Percentiles rank a stretch among this genome's conserved stretches.
Evolutionary conservation across 345 rosid genomes (phyloP).

Genomic region (Luvunga scandens): DNA sequence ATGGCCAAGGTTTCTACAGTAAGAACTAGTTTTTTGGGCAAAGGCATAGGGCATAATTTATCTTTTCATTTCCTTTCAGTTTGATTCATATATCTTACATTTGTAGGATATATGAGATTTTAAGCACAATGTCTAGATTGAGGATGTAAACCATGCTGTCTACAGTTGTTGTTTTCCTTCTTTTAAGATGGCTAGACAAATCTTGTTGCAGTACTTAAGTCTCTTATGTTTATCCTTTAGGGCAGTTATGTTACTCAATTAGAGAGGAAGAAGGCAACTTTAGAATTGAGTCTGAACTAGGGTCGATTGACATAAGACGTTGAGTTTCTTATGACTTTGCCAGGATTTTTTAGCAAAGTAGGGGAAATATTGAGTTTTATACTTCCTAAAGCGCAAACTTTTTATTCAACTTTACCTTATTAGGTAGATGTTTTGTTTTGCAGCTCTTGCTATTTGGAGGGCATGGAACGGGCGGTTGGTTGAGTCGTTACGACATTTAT

Average conservation of each 20-base stretch:
- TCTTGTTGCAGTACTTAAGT: neutral
- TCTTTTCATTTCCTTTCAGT: neutral
- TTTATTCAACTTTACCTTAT: neutral
- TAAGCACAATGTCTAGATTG: neutral
- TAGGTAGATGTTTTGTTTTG: slow-evolving; percentile 15
- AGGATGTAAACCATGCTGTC: neutral
- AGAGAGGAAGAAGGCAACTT: neutral
- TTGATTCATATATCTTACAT: neutral
- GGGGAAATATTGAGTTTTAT: neutral
- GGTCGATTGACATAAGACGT: neutral
- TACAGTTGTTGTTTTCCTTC: neutral
- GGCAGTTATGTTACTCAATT: neutral
- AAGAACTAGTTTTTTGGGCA: neutral
- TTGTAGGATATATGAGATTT: neutral
- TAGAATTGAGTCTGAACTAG: neutral
- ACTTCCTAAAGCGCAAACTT: neutral
- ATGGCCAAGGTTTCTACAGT: neutral
- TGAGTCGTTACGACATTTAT: slow-evolving; percentile 93
- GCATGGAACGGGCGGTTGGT: slow-evolving; percentile 98
- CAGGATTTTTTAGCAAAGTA: neutral
- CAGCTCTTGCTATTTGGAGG: slow-evolving; percentile 98
- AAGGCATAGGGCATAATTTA: neutral
- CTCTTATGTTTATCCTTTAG: neutral
- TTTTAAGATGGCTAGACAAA: neutral
- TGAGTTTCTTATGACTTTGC: neutral